phyloP scores from a whole-genome alignment of 305 asterid species.

The Solanum hybrid region DNA sequence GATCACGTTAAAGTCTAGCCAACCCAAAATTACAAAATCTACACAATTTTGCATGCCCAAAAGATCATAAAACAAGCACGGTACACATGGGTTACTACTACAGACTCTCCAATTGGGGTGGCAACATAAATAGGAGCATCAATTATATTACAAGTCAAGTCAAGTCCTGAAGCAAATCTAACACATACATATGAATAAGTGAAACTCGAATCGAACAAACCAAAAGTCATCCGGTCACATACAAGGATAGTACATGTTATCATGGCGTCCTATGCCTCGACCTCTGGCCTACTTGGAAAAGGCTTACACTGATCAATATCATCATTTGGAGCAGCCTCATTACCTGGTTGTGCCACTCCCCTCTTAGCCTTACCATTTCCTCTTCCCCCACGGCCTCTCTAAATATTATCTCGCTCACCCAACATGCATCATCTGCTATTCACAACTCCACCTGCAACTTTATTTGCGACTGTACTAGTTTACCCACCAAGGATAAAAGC shows the following conservation, averaged over 20 bases:
- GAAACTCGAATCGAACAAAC: background rate
- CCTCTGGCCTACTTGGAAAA: background rate
- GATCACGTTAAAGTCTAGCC: background rate
- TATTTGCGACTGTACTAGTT: background rate
- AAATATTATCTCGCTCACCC: background rate
- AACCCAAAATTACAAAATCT: background rate
- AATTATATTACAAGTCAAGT: background rate
- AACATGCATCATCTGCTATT: background rate
- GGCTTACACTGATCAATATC: background rate
- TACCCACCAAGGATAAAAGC: background rate
- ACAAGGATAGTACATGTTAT: background rate
- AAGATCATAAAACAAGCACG: background rate
- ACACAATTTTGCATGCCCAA: background rate
- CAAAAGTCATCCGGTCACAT: background rate
- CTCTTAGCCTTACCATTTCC: background rate
- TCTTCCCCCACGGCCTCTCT: background rate
- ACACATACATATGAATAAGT: background rate
- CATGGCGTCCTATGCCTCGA: background rate
- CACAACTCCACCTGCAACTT: background rate
- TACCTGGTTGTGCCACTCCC: background rate
- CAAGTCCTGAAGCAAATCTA: background rate
- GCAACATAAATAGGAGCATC: background rate
- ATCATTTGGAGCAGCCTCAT: background rate
- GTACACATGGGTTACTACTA: background rate
- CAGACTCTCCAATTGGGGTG: background rate